Base-by-base conservation (phyloP, 345 rosid genomes). In the Firmiana major region DNA sequence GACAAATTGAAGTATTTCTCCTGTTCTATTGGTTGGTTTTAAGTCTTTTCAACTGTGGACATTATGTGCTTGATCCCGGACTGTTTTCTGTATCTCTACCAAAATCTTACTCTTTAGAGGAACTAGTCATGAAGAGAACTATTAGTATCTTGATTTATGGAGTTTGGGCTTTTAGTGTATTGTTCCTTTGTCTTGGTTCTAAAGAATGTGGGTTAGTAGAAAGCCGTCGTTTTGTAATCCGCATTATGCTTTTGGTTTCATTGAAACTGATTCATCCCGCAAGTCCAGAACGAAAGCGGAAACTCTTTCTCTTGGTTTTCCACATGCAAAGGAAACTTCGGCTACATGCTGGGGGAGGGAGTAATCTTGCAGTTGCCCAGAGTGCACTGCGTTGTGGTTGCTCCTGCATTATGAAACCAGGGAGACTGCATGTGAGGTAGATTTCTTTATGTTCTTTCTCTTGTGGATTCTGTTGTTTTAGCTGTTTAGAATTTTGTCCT, bases 151-250 rank as follows among this genome's bases (percentile, higher is more conserved):
- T 79, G 71, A 58, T 71, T 78, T 77, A 31, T 81, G 86, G 79
- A 77, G 79, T 71, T 80, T 83, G 78, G 83, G 84, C 75, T 79
- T 81, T 81, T 81, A 75, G 74, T 40, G 67, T 67, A 67, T 72
- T 81, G 76, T 85, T 83, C 79, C 72, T 81, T 80, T 80, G 79
- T 78, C 81, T 77, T 86, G 84, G 85, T 81, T 77, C 63, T 82
- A 77, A 75, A 82, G 74, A 81, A 77, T 83, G 55, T 77, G 85
- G 85, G 84, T 82, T 75, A 67, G 75, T 81, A 82, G 87, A 81
- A 80, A 75, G 73, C 79, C 75, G 78, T 83, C 58, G 45, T 76
- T 82, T 53, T 77, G 79, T 81, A 77, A 75, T 79, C 76, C 76
- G 78, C 63, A 28, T 43, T 28, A 7, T 73, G 40, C 79, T 64